Conservation (phyloP, 805 yeast species). For the Kazachstania taianensis region DNA sequence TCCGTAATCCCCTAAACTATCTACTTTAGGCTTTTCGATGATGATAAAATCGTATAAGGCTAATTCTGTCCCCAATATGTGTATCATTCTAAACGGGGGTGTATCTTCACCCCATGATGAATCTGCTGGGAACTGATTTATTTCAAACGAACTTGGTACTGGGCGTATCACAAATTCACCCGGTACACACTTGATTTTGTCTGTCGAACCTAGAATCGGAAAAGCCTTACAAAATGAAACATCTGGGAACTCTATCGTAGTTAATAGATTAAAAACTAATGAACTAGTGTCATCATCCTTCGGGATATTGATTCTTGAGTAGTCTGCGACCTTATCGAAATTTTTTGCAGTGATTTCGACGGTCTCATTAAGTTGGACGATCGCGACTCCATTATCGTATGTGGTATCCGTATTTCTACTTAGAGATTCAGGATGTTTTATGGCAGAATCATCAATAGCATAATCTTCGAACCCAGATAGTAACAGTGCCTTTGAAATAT, state of each 20-base stretch:
- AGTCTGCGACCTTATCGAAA: not conserved
- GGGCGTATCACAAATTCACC: slow-evolving; percentile 28
- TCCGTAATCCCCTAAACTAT: slow-evolving; percentile 8
- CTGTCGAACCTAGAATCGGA: not conserved
- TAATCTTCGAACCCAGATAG: slow-evolving; percentile 49
- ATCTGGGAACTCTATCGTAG: slow-evolving; percentile 9
- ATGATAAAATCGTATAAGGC: slow-evolving; percentile 41
- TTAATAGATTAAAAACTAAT: slow-evolving; percentile 11
- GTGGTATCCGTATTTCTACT: slow-evolving; percentile 4
- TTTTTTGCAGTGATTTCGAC: slow-evolving; percentile 1
- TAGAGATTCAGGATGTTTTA: not conserved
- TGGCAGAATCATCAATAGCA: slow-evolving; percentile 8
- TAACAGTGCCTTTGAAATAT: slow-evolving; percentile 35
- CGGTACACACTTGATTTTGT: slow-evolving; percentile 36
- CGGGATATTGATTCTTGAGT: slow-evolving; percentile 3
- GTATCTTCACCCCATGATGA: slow-evolving; percentile 46
- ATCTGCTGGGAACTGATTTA: slow-evolving; percentile 33
- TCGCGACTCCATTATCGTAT: slow-evolving; percentile 1
- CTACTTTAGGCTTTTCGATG: slow-evolving; percentile 30
- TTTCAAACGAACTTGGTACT: slow-evolving; percentile 43
- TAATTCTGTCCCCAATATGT: slow-evolving; percentile 32
- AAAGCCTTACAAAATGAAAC: slow-evolving; percentile 11
- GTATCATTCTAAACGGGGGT: slow-evolving; percentile 41
- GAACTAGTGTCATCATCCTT: slow-evolving; percentile 1
- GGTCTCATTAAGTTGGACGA: slow-evolving; percentile 1